Percentiles rank a stretch among this genome's conserved stretches.
Evolutionary conservation across 768 basidiomycete genomes (phyloP).

Genomic region (Psilocybe cyanescens): DNA sequence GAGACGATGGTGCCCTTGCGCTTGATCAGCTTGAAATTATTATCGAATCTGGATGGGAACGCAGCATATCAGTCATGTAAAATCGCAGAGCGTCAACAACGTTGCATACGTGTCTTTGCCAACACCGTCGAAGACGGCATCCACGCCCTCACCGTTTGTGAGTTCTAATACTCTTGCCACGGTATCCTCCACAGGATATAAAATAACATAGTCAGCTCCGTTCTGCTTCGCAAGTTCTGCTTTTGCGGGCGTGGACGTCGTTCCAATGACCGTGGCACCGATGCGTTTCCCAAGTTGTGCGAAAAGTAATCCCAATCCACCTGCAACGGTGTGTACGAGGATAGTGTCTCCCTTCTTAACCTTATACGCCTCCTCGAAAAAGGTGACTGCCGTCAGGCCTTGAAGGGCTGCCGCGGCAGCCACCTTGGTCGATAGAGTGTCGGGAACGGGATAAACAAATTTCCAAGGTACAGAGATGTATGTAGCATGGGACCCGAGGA

Average conservation of each 20-base stretch:
- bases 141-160: constrained; percentile 79
- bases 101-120: constrained; percentile 87
- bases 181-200: constrained; percentile 78
- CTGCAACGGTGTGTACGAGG: constrained; percentile 90
- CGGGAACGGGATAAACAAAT: constrained; percentile 67
- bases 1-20: constrained; percentile 91
- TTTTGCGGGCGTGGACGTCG: constrained; percentile 86
- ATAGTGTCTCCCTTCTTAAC: constrained; percentile 82
- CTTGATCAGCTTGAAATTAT: constrained; percentile 78
- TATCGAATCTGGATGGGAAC: constrained; percentile 59
- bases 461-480: constrained; percentile 72
- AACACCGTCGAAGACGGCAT: constrained; percentile 94
- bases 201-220: constrained; percentile 87
- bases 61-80: neutral
- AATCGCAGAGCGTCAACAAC: neutral
- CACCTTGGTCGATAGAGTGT: constrained; percentile 53
- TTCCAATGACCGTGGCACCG: constrained; percentile 92
- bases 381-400: constrained; percentile 76
- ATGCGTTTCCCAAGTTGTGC: constrained; percentile 69
- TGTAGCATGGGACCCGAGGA: constrained; percentile 63
- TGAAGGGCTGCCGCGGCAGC: constrained; percentile 77
- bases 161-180: constrained; percentile 74
- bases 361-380: constrained; percentile 85
- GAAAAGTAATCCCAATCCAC: constrained; percentile 78
- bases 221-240: constrained; percentile 75